A percentile compares a stretch with the other conserved stretches of the same genome.
Evolutionary conservation across 2,329 filamentous ascomycete species (phyloP).

Genomic region (Sporothrix schenckii): DNA sequence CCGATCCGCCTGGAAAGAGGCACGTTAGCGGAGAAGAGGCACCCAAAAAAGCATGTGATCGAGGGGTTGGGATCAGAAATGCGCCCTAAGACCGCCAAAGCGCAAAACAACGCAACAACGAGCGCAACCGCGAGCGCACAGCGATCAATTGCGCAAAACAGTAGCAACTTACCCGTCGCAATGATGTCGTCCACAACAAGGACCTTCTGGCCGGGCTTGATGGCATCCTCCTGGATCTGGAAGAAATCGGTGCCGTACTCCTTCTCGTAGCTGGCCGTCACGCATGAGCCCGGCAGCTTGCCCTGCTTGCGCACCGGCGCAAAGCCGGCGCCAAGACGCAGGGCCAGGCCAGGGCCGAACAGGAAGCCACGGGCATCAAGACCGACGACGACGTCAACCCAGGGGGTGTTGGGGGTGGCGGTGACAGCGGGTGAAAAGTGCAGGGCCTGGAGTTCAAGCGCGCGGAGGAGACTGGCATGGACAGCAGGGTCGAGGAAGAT

Average conservation of each 20-base stretch:
- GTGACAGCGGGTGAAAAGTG: constrained; percentile 50
- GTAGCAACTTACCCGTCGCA: constrained; percentile 75
- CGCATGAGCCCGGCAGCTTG: constrained; percentile 88
- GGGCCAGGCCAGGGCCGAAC: constrained; percentile 86
- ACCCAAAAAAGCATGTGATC: constrained; percentile 23
- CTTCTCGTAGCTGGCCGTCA: constrained; percentile 86
- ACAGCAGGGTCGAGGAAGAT: constrained; percentile 79
- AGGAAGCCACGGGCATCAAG: constrained; percentile 94
- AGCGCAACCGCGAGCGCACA: neutral
- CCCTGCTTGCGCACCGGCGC: constrained; percentile 93
- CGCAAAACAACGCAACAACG: neutral
- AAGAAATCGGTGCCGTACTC: constrained; percentile 96
- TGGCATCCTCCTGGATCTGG: constrained; percentile 87
- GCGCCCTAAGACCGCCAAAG: neutral
- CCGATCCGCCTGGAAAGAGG: constrained; percentile 73
- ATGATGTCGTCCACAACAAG: constrained; percentile 97
- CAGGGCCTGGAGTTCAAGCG: constrained; percentile 80
- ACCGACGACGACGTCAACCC: constrained; percentile 82
- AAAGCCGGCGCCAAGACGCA: constrained; percentile 81
- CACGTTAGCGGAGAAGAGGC: constrained; percentile 23
- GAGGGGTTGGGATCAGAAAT: neutral
- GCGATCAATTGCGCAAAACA: no score
- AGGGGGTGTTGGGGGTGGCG: constrained; percentile 57
- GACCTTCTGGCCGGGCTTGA: constrained; percentile 85
- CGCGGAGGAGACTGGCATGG: constrained; percentile 77